These are phyloP conservation scores for Penicillium coprophilum DNA, from an alignment of 495 filamentous ascomycete species.

Conservation along the genomic window DNA sequence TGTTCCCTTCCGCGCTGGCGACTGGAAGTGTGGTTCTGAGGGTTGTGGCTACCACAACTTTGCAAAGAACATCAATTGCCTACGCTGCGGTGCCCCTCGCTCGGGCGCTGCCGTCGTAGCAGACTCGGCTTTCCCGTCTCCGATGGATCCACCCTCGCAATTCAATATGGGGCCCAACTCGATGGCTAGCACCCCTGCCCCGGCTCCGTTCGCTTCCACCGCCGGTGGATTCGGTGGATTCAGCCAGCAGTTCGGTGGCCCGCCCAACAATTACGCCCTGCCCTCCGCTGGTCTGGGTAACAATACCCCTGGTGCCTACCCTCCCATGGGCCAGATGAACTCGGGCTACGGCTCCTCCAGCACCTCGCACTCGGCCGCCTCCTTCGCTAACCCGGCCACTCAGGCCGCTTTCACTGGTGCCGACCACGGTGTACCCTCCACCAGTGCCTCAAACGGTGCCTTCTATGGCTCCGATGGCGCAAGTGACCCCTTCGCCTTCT, in stretches of 20 bases:
- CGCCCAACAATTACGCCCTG: constrained; percentile 84
- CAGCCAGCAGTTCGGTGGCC: constrained; percentile 82
- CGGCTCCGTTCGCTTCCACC: constrained; percentile 73
- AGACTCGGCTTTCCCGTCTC: constrained; percentile 86
- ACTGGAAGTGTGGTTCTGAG: constrained; percentile 98
- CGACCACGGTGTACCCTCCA: constrained; percentile 61
- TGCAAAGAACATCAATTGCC: constrained; percentile 96
- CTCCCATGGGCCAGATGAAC: constrained; percentile 72
- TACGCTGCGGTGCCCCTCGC: constrained; percentile 92
- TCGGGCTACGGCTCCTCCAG: constrained; percentile 62
- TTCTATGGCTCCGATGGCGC: constrained; percentile 61
- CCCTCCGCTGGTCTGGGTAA: constrained; percentile 74
- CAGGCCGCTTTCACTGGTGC: constrained; percentile 90
- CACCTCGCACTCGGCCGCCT: constrained; percentile 76
- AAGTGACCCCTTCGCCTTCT: constrained; percentile 85
- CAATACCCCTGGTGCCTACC: constrained; percentile 75
- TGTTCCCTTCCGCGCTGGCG: constrained; percentile 95
- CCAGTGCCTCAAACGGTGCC: constrained; percentile 53
- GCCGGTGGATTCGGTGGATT: constrained; percentile 77
- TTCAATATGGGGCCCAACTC: constrained; percentile 77
- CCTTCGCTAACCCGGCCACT: constrained; percentile 89
- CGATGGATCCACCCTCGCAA: constrained; percentile 79
- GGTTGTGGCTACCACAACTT: constrained; percentile 99
- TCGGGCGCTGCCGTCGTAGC: constrained; percentile 91
- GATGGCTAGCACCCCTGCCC: constrained; percentile 80